phyloP scores from a whole-genome alignment of 2,329 filamentous ascomycete species.

The Penicillium griseofulvum region DNA sequence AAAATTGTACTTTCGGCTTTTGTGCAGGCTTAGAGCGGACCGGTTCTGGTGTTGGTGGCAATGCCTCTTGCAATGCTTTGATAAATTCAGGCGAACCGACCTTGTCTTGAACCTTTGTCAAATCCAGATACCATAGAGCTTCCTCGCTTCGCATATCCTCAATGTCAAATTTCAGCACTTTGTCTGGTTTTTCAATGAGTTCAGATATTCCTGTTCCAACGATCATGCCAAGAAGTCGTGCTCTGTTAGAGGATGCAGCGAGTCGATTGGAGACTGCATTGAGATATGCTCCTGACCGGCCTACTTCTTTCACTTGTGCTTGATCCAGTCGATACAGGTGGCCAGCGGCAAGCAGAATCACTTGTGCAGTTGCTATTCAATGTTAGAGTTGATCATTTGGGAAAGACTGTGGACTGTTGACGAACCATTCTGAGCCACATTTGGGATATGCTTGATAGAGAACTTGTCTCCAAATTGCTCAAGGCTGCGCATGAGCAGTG shows the following conservation, averaged over 20 bases:
- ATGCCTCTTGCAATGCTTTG: slow-evolving; percentile 21
- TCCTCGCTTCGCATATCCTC: slow-evolving; percentile 74
- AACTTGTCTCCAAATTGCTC: slow-evolving; percentile 78
- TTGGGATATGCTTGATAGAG: slow-evolving; percentile 79
- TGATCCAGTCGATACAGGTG: slow-evolving; percentile 68
- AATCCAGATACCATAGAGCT: slow-evolving; percentile 68
- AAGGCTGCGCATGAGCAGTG: slow-evolving; percentile 65
- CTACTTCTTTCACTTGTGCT: slow-evolving; percentile 64
- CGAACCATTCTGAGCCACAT: slow-evolving; percentile 79
- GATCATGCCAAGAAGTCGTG: slow-evolving; percentile 82
- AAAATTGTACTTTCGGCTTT: slow-evolving; percentile 3
- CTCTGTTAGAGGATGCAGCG: slow-evolving; percentile 68
- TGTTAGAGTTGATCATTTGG: slow-evolving; percentile 18
- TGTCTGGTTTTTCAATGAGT: slow-evolving; percentile 65
- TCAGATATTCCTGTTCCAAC: slow-evolving; percentile 71
- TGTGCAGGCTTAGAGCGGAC: neutral
- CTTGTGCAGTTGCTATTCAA: slow-evolving; percentile 70
- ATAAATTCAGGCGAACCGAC: slow-evolving; percentile 59
- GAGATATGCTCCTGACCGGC: slow-evolving; percentile 71
- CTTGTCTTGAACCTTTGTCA: slow-evolving; percentile 63
- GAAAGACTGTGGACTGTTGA: neutral
- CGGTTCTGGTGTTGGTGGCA: slow-evolving; percentile 17
- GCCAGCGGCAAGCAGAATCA: slow-evolving; percentile 72
- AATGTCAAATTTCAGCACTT: slow-evolving; percentile 77
- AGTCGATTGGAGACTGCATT: slow-evolving; percentile 82